phyloP scores from a whole-genome alignment of 2,329 filamentous ascomycete species.

The Aspergillus glaucus region DNA sequence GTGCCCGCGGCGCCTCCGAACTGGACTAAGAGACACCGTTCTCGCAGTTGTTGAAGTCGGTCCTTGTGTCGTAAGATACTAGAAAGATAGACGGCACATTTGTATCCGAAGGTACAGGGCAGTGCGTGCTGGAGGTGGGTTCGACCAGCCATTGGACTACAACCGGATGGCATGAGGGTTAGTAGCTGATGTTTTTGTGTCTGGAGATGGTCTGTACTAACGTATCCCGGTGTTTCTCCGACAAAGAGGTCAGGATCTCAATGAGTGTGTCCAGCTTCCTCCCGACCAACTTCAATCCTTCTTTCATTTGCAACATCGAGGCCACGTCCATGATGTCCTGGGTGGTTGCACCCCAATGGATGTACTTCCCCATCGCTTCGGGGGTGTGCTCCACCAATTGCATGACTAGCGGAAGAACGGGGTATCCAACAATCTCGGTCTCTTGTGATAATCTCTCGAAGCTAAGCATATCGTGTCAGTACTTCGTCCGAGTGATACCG shows the following conservation, averaged over 20 bases:
- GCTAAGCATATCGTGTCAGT: too few relatives aligned
- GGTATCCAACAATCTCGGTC: constrained; percentile 22
- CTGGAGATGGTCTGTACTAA: neutral
- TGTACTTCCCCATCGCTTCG: constrained; percentile 31
- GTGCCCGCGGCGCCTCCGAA: constrained; percentile 54
- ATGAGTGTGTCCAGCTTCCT: constrained; percentile 20
- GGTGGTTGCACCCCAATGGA: constrained; percentile 54
- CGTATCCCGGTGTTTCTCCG: constrained; percentile 42
- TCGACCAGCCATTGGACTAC: constrained; percentile 47
- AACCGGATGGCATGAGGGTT: neutral
- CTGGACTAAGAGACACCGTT: constrained; percentile 46
- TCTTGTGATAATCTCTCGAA: constrained; percentile 4
- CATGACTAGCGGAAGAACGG: constrained; percentile 18
- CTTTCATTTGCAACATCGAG: constrained; percentile 46
- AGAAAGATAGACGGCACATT: constrained; percentile 43
- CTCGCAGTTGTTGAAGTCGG: constrained; percentile 42
- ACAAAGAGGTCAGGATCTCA: constrained; percentile 33
- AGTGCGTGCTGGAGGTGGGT: constrained; percentile 52
- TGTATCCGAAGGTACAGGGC: constrained; percentile 47
- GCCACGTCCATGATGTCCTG: constrained; percentile 54
- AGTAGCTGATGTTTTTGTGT: too few relatives aligned
- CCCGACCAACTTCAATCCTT: constrained; percentile 28
- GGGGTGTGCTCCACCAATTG: constrained; percentile 16
- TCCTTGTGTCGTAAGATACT: constrained; percentile 45
- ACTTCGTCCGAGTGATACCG: too few relatives aligned